phyloP scores from a whole-genome alignment of 2,329 filamentous ascomycete species.

The Aspergillus ibericus region DNA sequence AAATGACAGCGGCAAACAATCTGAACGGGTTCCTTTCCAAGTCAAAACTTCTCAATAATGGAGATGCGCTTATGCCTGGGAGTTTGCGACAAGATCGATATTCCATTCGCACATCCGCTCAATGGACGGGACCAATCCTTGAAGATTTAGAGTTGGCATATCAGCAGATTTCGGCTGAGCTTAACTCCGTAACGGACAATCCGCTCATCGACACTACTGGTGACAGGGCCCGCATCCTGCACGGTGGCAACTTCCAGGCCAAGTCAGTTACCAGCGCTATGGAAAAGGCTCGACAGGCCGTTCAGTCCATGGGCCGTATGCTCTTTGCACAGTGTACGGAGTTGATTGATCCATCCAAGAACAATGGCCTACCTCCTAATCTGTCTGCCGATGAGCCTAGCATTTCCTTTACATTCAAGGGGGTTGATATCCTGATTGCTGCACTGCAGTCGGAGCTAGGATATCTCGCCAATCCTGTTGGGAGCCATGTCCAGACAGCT shows the following conservation, averaged over 20 bases:
- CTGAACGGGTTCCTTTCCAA: constrained; percentile 51
- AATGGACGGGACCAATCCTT: constrained; percentile 67
- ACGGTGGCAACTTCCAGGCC: constrained; percentile 69
- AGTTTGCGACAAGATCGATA: constrained; percentile 59
- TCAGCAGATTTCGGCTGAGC: constrained; percentile 57
- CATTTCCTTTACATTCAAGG: not conserved
- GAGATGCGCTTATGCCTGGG: not conserved
- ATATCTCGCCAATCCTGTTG: not conserved
- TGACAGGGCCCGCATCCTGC: constrained; percentile 44
- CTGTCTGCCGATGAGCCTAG: constrained; percentile 34
- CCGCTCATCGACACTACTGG: not conserved
- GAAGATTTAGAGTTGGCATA: constrained; percentile 62
- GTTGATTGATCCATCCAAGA: constrained; percentile 59
- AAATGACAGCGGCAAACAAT: constrained; percentile 56
- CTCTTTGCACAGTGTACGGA: constrained; percentile 63
- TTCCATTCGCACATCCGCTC: constrained; percentile 60
- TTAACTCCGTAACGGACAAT: constrained; percentile 1
- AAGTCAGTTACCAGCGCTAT: constrained; percentile 61
- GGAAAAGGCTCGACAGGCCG: constrained; percentile 55
- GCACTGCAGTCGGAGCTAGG: constrained; percentile 2
- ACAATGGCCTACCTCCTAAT: constrained; percentile 62
- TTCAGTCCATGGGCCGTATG: constrained; percentile 60
- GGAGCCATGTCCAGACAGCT: constrained; percentile 2
- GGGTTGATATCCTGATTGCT: not conserved
- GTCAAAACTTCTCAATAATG: constrained; percentile 40